Conservation (phyloP, 306 rosid species). For the Bauhinia variegata region DNA sequence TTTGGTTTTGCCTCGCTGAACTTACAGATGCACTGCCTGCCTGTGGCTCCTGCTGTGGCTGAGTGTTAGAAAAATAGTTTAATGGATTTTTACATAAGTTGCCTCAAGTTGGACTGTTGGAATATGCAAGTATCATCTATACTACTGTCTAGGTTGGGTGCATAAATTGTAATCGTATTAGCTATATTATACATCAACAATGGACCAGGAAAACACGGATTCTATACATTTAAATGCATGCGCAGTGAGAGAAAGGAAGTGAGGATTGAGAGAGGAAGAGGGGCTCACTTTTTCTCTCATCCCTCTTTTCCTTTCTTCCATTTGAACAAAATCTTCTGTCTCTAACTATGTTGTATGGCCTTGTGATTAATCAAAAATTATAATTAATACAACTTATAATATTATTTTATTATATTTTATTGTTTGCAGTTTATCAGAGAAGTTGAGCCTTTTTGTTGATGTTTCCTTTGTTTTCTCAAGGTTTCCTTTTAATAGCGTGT, state of each 20-base stretch:
- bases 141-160: neutral
- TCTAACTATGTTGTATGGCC: no score
- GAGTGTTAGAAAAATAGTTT: conserved; percentile 16
- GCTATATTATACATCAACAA: neutral
- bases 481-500: neutral
- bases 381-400: no score
- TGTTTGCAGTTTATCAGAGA: no score
- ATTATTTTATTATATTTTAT: no score
- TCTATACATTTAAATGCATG: no score
- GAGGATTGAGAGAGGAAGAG: no score
- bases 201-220: neutral
- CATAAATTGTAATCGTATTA: neutral
- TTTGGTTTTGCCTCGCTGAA: conserved; percentile 27
- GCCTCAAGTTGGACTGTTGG: conserved; percentile 6
- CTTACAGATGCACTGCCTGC: conserved; percentile 85
- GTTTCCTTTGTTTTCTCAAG: neutral
- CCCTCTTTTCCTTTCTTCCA: no score
- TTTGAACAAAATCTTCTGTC: no score
- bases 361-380: no score
- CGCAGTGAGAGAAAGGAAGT: no score
- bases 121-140: neutral
- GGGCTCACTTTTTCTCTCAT: no score
- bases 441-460: neutral
- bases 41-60: conserved; percentile 98
- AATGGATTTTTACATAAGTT: neutral